Base-by-base conservation (phyloP, 495 filamentous ascomycete species). In the Podospora bellae-mahoneyi region DNA sequence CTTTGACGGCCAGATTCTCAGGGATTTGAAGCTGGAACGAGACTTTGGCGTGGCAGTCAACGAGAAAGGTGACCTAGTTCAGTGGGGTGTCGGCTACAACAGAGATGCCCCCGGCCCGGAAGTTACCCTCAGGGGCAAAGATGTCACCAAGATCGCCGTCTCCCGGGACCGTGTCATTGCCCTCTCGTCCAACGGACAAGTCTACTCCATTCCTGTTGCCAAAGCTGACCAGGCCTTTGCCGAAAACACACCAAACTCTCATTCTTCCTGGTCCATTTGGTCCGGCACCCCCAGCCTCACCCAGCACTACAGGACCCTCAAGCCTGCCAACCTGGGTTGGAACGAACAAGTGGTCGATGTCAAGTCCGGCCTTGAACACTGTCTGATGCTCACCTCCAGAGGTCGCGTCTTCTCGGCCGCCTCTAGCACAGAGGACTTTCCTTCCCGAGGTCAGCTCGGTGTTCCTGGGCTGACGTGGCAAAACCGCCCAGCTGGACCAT, bases 341-440 rank as follows among this genome's bases (percentile, higher is more conserved):
- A 86, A 86, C 54, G 95, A 98, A 77, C 90, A 86, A 74, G 78
- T 99, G 27, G 83, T 86, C 0, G 80, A 90, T 30, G 87, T 99
- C 61, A 83, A 85, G 59, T 87, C 89, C 64, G 94, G 95, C 16
- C 80, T 90, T 58, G 93, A 98, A 69, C 94, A 98, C 77, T 88
- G 88, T 64, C 82, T 97, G 1, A 80, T 99, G 32, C 83, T 97
- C 30, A 97, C 94, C n/a, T 92, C 87, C 62, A 85, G 83, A 26
- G 95, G 95, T 28, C 90, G 94, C 59, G 85, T 97, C 19, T 97
- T 96, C 79, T 90, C 92, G 13, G 89, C 90, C 15, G 95, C 92
- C 4, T 85, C 92, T 9, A 90, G 90, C 64, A 88, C 90, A 39
- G 86, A 89, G 63, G 83, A 86, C 58, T 98, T 91, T 72, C 95